Evolutionary conservation across 2,329 filamentous ascomycete genomes (phyloP).

Genomic region (Chaetomium globosum): DNA sequence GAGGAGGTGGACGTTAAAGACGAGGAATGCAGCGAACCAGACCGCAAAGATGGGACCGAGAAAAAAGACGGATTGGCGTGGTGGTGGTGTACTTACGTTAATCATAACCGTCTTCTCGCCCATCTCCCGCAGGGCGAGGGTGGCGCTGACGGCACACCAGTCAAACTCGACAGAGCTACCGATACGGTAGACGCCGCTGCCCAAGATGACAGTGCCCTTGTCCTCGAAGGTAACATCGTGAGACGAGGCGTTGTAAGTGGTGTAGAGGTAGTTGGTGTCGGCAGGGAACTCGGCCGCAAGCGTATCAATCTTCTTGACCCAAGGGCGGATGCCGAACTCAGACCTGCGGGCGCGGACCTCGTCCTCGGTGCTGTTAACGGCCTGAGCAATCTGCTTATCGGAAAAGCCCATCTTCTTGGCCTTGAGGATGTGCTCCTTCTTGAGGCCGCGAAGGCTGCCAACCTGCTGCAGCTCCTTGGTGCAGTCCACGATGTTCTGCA

Average conservation of each 20-base stretch:
- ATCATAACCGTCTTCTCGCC: conserved; percentile 99
- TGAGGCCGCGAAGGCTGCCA: conserved; percentile 79
- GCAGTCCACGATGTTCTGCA: conserved; percentile 94
- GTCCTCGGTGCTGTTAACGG: conserved; percentile 84
- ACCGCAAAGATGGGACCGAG: no score
- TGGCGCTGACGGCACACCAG: conserved; percentile 94
- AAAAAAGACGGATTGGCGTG: not conserved
- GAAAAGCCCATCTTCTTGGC: conserved; percentile 98
- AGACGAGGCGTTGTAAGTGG: conserved; percentile 92
- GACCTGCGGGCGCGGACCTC: conserved; percentile 83
- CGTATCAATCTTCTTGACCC: conserved; percentile 98
- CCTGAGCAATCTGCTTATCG: conserved; percentile 88
- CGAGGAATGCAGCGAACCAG: no score
- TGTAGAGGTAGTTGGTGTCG: conserved; percentile 94
- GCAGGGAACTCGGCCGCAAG: conserved; percentile 95
- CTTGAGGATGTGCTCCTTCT: conserved; percentile 84
- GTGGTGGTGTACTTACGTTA: conserved; percentile 59
- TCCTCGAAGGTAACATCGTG: conserved; percentile 95
- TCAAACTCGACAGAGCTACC: conserved; percentile 98
- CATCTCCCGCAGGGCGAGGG: conserved; percentile 77
- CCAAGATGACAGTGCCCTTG: conserved; percentile 84
- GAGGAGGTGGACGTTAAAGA: no score
- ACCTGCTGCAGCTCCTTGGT: conserved; percentile 81
- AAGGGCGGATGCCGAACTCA: conserved; percentile 86
- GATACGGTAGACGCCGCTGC: conserved; percentile 95